These are phyloP conservation scores for Rhododendron kiyosumense DNA, from an alignment of 148 eudicot genomes.

Conservation along the genomic window DNA sequence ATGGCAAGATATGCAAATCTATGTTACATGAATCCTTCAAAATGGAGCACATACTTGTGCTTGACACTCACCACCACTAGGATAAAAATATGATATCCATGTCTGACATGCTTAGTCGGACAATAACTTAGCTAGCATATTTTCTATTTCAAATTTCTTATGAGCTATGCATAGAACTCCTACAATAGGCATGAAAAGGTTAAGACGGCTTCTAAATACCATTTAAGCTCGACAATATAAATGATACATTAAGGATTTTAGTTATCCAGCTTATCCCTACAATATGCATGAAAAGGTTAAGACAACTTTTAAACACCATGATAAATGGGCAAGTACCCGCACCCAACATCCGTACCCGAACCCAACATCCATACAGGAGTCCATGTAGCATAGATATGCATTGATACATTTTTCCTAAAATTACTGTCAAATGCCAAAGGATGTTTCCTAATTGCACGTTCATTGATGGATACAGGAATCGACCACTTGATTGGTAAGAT, in stretches of 20 bases:
- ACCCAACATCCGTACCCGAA: not conserved
- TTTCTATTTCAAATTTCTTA: not conserved
- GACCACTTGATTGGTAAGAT: conserved; percentile 65
- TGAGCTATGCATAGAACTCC: not conserved
- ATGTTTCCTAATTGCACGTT: not conserved
- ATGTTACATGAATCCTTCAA: not conserved
- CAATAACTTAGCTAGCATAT: not conserved
- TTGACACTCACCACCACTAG: not conserved
- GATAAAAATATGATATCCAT: not conserved
- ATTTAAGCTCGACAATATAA: not conserved
- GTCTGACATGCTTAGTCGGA: not conserved
- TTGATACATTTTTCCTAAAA: not conserved
- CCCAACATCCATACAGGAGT: not conserved
- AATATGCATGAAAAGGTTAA: too few species aligned
- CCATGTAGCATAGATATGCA: not conserved
- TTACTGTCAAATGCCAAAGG: not conserved
- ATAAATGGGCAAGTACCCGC: not conserved
- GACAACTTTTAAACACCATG: too few species aligned
- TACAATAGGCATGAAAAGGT: not conserved
- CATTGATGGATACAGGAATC: conserved; percentile 39
- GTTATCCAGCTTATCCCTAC: not conserved
- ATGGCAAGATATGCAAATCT: not conserved
- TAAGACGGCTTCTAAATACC: not conserved
- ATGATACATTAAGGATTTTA: not conserved
- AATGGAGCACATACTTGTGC: not conserved